phyloP scores from a whole-genome alignment of 140 eudicot genomes.

The Artemisia princeps region DNA sequence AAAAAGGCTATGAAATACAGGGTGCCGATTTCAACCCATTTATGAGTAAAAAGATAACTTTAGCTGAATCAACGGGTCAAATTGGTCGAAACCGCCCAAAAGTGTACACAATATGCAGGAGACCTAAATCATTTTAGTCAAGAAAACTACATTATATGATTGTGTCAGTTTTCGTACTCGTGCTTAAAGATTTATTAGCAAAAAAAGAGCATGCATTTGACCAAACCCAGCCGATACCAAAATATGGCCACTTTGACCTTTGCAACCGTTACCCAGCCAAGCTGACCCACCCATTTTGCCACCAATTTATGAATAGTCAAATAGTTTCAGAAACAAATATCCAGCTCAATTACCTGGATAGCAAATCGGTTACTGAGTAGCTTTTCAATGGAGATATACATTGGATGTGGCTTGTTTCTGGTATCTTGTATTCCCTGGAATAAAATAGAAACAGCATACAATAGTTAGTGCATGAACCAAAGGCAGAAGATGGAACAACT shows the following conservation, averaged over 20 bases:
- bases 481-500: neutral
- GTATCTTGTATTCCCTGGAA: slow-evolving; percentile 39
- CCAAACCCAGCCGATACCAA: neutral
- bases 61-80: no score
- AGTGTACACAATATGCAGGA: no score
- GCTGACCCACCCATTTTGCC: neutral
- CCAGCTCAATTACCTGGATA: slow-evolving; percentile 51
- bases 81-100: no score
- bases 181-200: neutral
- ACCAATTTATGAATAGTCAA: slow-evolving; percentile 7
- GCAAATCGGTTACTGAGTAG: slow-evolving; percentile 69
- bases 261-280: neutral
- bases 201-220: neutral
- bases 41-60: neutral
- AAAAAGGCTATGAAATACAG: neutral
- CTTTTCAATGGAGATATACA: slow-evolving; percentile 54
- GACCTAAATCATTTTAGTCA: no score
- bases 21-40: neutral
- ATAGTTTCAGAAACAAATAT: neutral
- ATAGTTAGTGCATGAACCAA: neutral
- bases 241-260: neutral
- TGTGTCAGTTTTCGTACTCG: no score
- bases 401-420: slow-evolving; percentile 29
- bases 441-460: slow-evolving; percentile 1
- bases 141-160: no score